Percentiles rank a stretch among this genome's conserved stretches.
phyloP scores from a whole-genome alignment of 768 basidiomycete genomes.

The Atractiella rhizophila region DNA sequence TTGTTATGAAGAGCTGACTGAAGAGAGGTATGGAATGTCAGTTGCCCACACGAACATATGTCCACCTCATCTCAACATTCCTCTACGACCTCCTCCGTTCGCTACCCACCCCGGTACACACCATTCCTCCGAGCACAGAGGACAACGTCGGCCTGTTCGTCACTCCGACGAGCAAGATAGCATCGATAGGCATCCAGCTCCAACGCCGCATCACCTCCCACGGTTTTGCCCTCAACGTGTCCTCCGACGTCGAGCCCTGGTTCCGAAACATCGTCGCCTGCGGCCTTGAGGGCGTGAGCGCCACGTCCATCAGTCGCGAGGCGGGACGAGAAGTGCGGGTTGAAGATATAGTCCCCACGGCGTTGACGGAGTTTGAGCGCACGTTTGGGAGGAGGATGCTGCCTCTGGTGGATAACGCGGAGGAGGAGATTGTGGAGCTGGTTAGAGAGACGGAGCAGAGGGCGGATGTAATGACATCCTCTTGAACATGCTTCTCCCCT shows the following conservation, averaged over 20 bases:
- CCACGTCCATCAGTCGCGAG: conserved; percentile 28
- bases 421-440: neutral
- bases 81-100: conserved; percentile 36
- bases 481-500: no score
- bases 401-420: neutral
- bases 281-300: conserved; percentile 57
- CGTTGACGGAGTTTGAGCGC: conserved; percentile 1
- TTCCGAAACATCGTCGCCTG: conserved; percentile 75
- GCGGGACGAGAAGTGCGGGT: neutral
- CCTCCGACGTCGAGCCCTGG: conserved; percentile 54
- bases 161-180: conserved; percentile 54
- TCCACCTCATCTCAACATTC: conserved; percentile 51
- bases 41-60: conserved; percentile 44
- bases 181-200: conserved; percentile 88
- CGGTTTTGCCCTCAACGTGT: conserved; percentile 81
- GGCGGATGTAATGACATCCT: no score
- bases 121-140: conserved; percentile 31
- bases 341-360: conserved; percentile 3
- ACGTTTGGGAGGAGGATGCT: conserved; percentile 1
- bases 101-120: conserved; percentile 1
- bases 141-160: conserved; percentile 84
- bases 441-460: no score
- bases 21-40: neutral
- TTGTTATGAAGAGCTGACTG: no score
- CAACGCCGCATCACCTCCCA: conserved; percentile 82